Evolutionary conservation across 192 early-diverging fungal genomes (phyloP), one percentile per base, ranked within the genome.

Genomic region (Physocladia obscura): DNA sequence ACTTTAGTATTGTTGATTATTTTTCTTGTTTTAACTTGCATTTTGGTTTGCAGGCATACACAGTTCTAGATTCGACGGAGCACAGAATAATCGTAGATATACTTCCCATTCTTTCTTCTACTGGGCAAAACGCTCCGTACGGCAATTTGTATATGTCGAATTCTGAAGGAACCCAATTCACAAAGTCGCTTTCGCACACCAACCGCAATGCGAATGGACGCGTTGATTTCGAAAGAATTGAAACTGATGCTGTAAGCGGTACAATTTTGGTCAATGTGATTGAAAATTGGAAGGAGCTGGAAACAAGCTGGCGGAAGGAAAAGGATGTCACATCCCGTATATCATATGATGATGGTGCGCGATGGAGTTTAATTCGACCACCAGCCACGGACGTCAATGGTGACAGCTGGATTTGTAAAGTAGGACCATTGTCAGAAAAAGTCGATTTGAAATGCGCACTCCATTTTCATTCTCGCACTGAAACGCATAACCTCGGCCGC

Each of bases 221-320:
- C 30, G 92, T 97, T 5, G 96, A 98, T 70, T 93, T 95, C 78
- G 95, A 97, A 80, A 84, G 90, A 8, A 84, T 95, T 32, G 87
- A 93, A 38, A 88, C 89, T 13, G 76, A 93, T 2, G 49, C 71
- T 8, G 72, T 64, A 30, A 86, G 90, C 51, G 94, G 93, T 19
- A 89, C 97, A 11, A 75, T 93, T 32, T 72, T 96, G 2, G 90
- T 93, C 35, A 98, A 98, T 68, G 77, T 91, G 38, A 90, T 97
- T 5, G 54, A 74, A 30, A 97, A 96, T 76, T 90, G 89, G 83
- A 70, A 90, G 51, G 84, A 88, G 8, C 67, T 89, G 3, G 69
- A 78, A 59, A 71, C 70, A 0, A 57, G 47, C 37, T 47, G 76
- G 0, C 58, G 73, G 11, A 73, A 64, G 54, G 70, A 68, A 0